These are phyloP conservation scores for Chondrostereum purpureum DNA, from an alignment of 1,284 basidiomycete species.

Conservation along the genomic window DNA sequence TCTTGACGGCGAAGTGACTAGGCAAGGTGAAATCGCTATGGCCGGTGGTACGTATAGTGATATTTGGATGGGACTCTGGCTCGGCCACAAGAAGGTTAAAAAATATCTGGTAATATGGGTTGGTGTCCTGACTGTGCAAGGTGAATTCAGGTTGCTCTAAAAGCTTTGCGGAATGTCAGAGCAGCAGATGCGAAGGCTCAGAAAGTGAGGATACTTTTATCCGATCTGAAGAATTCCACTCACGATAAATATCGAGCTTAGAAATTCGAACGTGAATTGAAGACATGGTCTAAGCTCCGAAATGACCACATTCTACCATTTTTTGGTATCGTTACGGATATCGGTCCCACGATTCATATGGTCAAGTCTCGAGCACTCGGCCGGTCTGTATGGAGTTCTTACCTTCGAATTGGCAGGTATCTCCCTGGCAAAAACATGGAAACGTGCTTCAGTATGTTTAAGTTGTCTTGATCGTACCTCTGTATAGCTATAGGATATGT, in stretches of 20 bases:
- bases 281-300: conserved; percentile 42
- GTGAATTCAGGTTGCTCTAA: conserved; percentile 42
- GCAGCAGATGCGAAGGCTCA: conserved; percentile 32
- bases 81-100: conserved; percentile 36
- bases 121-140: background rate
- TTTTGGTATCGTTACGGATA: conserved; percentile 47
- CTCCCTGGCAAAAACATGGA: conserved; percentile 53
- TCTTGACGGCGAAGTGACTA: conserved; percentile 43
- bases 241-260: conserved; percentile 16
- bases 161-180: conserved; percentile 40
- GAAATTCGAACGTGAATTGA: conserved; percentile 49
- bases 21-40: conserved; percentile 28
- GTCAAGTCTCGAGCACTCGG: conserved; percentile 20
- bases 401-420: conserved; percentile 34
- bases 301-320: conserved; percentile 44
- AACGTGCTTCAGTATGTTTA: conserved; percentile 45
- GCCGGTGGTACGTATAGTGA: conserved; percentile 45
- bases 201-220: conserved; percentile 23
- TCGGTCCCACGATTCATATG: conserved; percentile 42
- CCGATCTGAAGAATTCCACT: background rate
- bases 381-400: background rate
- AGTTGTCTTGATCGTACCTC: no score
- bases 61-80: conserved; percentile 45
- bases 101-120: background rate
- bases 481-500: no score